Conservation (phyloP, 495 filamentous ascomycete species). For the Monascus purpureus region DNA sequence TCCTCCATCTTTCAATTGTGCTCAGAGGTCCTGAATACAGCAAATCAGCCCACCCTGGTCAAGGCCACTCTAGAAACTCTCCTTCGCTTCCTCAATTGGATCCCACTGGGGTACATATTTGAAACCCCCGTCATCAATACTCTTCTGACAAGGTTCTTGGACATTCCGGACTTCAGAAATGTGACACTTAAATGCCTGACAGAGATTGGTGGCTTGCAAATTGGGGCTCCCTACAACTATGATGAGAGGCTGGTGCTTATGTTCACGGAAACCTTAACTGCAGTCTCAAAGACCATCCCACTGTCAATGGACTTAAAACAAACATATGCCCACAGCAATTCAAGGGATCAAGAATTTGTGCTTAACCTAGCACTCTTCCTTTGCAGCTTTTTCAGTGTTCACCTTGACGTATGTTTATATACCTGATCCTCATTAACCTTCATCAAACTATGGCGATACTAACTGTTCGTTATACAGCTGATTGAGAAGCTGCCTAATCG, state of each 20-base stretch:
- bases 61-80: conserved; percentile 91
- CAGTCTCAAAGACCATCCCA: conserved; percentile 82
- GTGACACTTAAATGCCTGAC: conserved; percentile 93
- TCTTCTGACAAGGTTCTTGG: conserved; percentile 75
- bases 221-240: conserved; percentile 65
- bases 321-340: conserved; percentile 80
- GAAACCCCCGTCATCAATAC: conserved; percentile 96
- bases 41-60: conserved; percentile 75
- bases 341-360: conserved; percentile 92
- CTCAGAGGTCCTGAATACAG: conserved; percentile 79
- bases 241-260: conserved; percentile 89
- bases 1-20: conserved; percentile 95
- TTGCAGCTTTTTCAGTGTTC: conserved; percentile 86
- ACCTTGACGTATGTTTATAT: conserved; percentile 56
- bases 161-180: conserved; percentile 86
- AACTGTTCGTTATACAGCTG: conserved; percentile 37
- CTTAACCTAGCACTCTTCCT: conserved; percentile 93
- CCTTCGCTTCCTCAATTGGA: conserved; percentile 96
- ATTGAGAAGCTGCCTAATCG: conserved; percentile 91
- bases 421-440: background rate
- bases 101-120: conserved; percentile 95
- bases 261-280: conserved; percentile 89
- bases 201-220: conserved; percentile 85
- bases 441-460: conserved; percentile 3
- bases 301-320: conserved; percentile 75